Evolutionary conservation across 2,329 filamentous ascomycete genomes (phyloP), one percentile per base, ranked within the genome.

Genomic region (Mycosphaerella sp.): DNA sequence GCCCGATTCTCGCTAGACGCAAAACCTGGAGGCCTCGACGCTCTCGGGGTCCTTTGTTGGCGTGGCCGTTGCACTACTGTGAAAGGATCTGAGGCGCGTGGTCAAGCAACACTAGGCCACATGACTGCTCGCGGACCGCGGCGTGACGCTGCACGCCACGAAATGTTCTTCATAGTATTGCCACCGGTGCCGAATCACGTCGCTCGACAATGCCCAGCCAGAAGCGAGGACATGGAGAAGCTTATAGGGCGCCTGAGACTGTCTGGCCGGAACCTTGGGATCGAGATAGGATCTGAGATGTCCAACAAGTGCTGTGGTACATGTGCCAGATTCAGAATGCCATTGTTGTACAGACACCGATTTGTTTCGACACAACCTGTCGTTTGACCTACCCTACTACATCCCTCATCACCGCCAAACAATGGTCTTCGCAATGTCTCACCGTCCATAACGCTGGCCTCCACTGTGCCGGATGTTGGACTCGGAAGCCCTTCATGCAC

Each of bases 1-100:
- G 21, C 6, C 21, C 21, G 21, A 21, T 21, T 21, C 21, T 21
- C 21, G 21, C 21, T 21, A 21, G 21, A 21, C 21, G 21, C 21
- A 21, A 21, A 21, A 21, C 6, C 6, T 21, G 21, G 21, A 21
- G 21, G 21, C 21, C 6, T 21, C 21, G 21, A 6, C 21, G 21
- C n/a, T n/a, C n/a, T n/a, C n/a, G n/a, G n/a, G n/a, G n/a, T 41
- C 37, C 50, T 49, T 56, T 51, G 53, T 55, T 42, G 53, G 53
- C 36, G 45, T 34, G n/a, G 21, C 21, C 21, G 41, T 47, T 47
- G 34, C 53, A 52, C 47, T 32, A 47, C 48, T 41, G 30, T 27
- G 30, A 43, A 44, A 43, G 47, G 41, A 49, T 43, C 12, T 21
- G 28, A 32, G 32, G 9, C 30, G 48, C 48, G 41, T 43, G 41